These are phyloP conservation scores for Ettlia oleoabundans DNA, from an alignment of 139 green algal genomes.

Conservation along the genomic window DNA sequence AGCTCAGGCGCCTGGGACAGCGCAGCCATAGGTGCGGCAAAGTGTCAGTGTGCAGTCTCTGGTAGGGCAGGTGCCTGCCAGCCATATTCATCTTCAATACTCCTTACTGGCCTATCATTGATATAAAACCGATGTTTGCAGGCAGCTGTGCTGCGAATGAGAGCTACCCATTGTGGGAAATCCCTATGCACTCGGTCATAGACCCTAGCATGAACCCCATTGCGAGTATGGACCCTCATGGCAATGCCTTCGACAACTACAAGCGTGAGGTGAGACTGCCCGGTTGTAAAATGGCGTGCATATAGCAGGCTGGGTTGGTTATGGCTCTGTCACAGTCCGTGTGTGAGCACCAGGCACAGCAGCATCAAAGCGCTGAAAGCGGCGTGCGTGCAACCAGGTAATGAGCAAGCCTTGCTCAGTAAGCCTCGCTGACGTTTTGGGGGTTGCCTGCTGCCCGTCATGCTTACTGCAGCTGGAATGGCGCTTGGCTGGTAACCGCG, in stretches of 20 bases:
- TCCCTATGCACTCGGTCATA: neutral
- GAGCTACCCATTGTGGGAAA: slow-evolving; percentile 11
- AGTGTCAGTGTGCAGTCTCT: no score
- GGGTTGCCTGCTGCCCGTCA: neutral
- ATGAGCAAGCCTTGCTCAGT: no score
- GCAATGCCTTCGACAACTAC: slow-evolving; percentile 26
- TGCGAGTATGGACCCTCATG: slow-evolving; percentile 4
- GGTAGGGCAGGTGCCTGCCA: no score
- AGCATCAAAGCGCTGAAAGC: neutral
- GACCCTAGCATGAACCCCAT: neutral
- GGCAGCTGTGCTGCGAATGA: slow-evolving; percentile 4
- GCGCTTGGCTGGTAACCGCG: slow-evolving; percentile 24
- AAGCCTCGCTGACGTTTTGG: no score
- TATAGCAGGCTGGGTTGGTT: neutral
- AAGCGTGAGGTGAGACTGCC: slow-evolving; percentile 18
- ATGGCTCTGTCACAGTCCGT: neutral
- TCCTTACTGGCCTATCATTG: no score
- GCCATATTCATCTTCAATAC: no score
- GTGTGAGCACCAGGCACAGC: neutral
- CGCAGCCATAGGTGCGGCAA: no score
- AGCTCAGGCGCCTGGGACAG: no score
- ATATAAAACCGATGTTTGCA: no score
- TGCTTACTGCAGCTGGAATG: slow-evolving; percentile 16
- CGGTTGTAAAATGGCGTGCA: no score
- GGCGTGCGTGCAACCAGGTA: no score